phyloP scores from a whole-genome alignment of 2,329 filamentous ascomycete genomes.

The Exutisphaerella laricina region DNA sequence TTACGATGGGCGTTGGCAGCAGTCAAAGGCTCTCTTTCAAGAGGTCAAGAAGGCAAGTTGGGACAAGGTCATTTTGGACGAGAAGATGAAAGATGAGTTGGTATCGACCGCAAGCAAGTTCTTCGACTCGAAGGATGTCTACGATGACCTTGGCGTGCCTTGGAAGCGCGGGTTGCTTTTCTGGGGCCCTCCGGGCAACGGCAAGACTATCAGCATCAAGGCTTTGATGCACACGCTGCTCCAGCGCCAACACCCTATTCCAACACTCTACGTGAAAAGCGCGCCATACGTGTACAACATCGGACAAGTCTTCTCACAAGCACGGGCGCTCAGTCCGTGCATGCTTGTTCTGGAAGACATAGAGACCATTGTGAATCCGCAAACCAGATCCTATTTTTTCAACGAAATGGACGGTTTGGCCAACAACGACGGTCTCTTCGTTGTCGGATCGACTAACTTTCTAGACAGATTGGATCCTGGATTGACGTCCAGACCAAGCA shows the following conservation, averaged over 20 bases:
- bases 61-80: slow-evolving; percentile 45
- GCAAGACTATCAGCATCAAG: slow-evolving; percentile 44
- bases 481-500: slow-evolving; percentile 54
- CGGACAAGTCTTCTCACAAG: slow-evolving; percentile 51
- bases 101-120: slow-evolving; percentile 38
- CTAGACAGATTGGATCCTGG: slow-evolving; percentile 62
- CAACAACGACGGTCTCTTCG: slow-evolving; percentile 64
- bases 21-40: slow-evolving; percentile 36
- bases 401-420: slow-evolving; percentile 66
- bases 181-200: slow-evolving; percentile 34
- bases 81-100: slow-evolving; percentile 40
- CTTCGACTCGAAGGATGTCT: slow-evolving; percentile 36
- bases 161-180: slow-evolving; percentile 43
- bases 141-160: slow-evolving; percentile 41
- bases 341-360: slow-evolving; percentile 68
- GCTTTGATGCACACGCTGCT: slow-evolving; percentile 37
- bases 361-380: slow-evolving; percentile 59
- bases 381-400: slow-evolving; percentile 61
- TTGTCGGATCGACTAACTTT: slow-evolving; percentile 42
- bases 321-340: slow-evolving; percentile 59
- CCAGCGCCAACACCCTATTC: slow-evolving; percentile 33
- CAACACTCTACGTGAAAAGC: slow-evolving; percentile 38
- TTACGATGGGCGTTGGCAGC: slow-evolving; percentile 39
- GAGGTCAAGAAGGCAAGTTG: slow-evolving; percentile 40
- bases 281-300: slow-evolving; percentile 41